Evolutionary conservation across 306 rosid genomes (phyloP).

Genomic region (Citrullus colocynthis): DNA sequence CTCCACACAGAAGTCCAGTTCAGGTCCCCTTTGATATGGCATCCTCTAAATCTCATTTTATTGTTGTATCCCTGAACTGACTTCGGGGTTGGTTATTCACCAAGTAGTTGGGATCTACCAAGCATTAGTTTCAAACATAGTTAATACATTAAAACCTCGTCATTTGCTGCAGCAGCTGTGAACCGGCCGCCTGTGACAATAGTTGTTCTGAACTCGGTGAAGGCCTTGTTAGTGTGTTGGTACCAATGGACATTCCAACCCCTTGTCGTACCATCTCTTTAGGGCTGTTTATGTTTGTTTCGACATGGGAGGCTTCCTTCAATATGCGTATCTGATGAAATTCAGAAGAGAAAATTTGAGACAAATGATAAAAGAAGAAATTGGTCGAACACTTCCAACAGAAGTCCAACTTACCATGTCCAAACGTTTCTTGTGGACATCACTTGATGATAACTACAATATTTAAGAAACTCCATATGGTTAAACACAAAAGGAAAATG

Average conservation of each 20-base stretch:
- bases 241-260: conserved; percentile 40
- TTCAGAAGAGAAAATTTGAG: background rate
- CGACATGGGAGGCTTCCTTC: conserved; percentile 51
- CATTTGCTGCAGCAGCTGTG: conserved; percentile 42
- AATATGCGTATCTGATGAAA: conserved; percentile 55
- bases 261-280: conserved; percentile 70
- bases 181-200: conserved; percentile 33
- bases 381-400: conserved; percentile 8
- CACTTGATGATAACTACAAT: conserved; percentile 49
- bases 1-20: background rate
- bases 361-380: conserved; percentile 4
- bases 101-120: background rate
- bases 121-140: background rate
- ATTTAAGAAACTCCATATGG: conserved; percentile 11
- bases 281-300: conserved; percentile 33
- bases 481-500: conserved; percentile 2
- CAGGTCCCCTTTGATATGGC: background rate
- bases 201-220: conserved; percentile 37
- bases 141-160: conserved; percentile 19
- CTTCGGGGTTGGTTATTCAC: background rate
- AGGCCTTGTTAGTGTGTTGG: conserved; percentile 31
- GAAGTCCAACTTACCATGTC: conserved; percentile 50
- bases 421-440: conserved; percentile 70
- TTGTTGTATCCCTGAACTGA: background rate
- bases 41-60: background rate